Conservation (phyloP, 345 rosid genomes). For the Citrus sp. region DNA sequence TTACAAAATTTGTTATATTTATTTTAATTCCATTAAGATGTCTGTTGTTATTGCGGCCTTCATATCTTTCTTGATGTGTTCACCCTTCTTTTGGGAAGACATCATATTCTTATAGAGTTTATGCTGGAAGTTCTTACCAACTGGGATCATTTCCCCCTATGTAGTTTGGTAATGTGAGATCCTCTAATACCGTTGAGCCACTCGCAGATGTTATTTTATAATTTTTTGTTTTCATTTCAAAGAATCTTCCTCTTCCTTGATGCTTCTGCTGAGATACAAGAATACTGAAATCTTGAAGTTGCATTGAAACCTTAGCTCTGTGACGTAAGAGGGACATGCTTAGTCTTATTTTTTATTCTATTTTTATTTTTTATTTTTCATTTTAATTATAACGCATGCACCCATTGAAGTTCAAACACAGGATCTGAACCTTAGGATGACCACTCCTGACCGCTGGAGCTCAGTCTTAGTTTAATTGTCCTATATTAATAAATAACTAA, state of each 20-base stretch:
- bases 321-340: neutral
- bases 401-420: too few species aligned
- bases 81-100: neutral
- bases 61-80: neutral
- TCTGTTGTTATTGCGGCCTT: neutral
- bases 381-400: too few species aligned
- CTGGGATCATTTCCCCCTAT: neutral
- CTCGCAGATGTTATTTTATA: neutral
- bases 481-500: neutral
- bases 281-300: neutral
- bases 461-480: neutral
- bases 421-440: too few species aligned
- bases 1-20: neutral
- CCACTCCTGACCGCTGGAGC: too few species aligned
- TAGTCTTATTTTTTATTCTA: neutral
- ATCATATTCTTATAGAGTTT: neutral
- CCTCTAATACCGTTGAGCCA: neutral
- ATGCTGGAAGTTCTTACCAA: neutral
- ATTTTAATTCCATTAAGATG: neutral
- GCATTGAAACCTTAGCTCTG: neutral
- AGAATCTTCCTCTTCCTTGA: neutral
- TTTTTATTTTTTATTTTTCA: too few species aligned
- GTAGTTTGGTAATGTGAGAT: neutral
- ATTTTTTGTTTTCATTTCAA: neutral
- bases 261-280: neutral